These are phyloP conservation scores for Liquidambar formosana DNA, from an alignment of 164 flowering plant species.

Conservation along the genomic window DNA sequence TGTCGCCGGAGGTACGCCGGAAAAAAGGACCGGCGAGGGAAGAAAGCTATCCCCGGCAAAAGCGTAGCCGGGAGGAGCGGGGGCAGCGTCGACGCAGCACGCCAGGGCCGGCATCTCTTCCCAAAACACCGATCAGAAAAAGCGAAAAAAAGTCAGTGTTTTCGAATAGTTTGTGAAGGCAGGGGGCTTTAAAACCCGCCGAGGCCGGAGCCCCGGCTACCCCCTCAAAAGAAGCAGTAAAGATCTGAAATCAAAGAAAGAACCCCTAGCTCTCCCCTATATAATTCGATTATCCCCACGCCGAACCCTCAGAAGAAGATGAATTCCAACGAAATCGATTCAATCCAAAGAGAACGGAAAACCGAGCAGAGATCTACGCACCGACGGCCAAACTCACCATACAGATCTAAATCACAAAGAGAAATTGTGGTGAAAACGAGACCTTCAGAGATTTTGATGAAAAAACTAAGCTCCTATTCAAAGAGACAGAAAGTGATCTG, in stretches of 20 bases:
- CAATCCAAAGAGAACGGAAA: background rate
- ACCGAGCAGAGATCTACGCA: constrained; percentile 3
- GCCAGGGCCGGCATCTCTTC: constrained; percentile 94
- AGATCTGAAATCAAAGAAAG: constrained; percentile 30
- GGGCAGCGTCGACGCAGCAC: constrained; percentile 65
- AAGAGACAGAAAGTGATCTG: too few relatives aligned
- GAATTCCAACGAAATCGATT: background rate
- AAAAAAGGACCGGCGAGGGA: constrained; percentile 44
- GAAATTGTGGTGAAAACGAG: background rate
- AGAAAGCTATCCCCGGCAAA: constrained; percentile 61
- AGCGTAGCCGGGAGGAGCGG: constrained; percentile 63
- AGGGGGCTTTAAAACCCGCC: constrained; percentile 99
- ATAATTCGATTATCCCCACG: constrained; percentile 49
- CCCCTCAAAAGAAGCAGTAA: constrained; percentile 95
- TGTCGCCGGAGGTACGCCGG: constrained; percentile 34
- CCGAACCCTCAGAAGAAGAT: constrained; percentile 57
- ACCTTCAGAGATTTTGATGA: too few relatives aligned
- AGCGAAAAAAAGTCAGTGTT: constrained; percentile 12
- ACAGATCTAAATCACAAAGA: background rate
- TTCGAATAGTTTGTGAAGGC: constrained; percentile 36
- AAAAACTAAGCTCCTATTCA: too few relatives aligned
- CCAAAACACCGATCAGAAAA: constrained; percentile 23
- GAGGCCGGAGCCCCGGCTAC: constrained; percentile 99
- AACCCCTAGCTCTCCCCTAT: constrained; percentile 42
- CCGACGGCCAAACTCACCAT: constrained; percentile 6